Evolutionary conservation across 2,329 filamentous ascomycete genomes (phyloP).

Genomic region (Tolypocladium guangdongense): DNA sequence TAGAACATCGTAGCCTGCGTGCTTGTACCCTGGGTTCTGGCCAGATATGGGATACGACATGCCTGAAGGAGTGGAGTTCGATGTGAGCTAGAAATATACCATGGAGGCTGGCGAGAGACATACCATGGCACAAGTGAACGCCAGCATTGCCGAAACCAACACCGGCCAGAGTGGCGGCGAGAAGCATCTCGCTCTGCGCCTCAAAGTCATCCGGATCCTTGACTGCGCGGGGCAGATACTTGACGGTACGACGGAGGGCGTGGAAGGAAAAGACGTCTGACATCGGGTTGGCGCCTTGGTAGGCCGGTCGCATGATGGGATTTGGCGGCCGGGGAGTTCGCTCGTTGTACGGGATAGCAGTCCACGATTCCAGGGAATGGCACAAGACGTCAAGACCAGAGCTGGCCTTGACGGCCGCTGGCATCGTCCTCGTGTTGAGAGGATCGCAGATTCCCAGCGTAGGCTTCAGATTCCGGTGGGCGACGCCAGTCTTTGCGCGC

Average conservation of each 20-base stretch:
- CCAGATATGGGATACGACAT: constrained; percentile 98
- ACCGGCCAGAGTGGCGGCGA: constrained; percentile 86
- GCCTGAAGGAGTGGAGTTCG: constrained; percentile 31
- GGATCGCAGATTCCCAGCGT: constrained; percentile 80
- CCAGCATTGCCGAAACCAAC: constrained; percentile 97
- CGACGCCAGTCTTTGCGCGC: constrained; percentile 89
- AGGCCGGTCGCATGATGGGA: constrained; percentile 82
- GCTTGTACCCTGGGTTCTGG: constrained; percentile 82
- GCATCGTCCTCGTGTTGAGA: constrained; percentile 93
- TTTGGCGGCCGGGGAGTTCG: constrained; percentile 75
- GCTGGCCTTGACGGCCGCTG: constrained; percentile 79
- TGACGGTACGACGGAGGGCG: constrained; percentile 71
- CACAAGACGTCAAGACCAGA: constrained; percentile 93
- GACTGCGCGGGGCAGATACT: constrained; percentile 84
- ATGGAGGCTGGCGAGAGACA: constrained; percentile 8
- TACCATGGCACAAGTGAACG: constrained; percentile 65
- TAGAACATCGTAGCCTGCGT: constrained; percentile 72
- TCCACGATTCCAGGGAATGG: constrained; percentile 94
- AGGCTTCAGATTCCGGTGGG: constrained; percentile 90
- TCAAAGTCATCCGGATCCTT: constrained; percentile 83
- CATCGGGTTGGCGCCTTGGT: constrained; percentile 96
- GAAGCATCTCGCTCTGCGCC: constrained; percentile 89
- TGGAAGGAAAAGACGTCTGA: constrained; percentile 93
- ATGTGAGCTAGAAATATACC: not conserved
- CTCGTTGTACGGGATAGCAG: constrained; percentile 88